Evolutionary conservation across 805 yeast species (phyloP).

Genomic region (Metschnikowia matae): DNA sequence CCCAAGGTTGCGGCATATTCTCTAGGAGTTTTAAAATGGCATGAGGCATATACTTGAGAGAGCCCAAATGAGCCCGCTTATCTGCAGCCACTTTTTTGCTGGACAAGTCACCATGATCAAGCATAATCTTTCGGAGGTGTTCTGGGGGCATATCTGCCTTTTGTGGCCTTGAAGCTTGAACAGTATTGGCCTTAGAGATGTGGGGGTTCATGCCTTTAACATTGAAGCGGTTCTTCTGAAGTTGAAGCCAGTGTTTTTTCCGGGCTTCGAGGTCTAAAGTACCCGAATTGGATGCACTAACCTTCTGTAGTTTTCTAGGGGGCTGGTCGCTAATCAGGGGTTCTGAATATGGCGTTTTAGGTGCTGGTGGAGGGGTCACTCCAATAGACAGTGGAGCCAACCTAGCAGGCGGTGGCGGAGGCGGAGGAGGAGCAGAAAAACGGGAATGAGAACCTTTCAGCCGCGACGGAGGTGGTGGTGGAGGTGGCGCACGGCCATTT

Average conservation of each 20-base stretch:
- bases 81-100: constrained; percentile 76
- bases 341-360: neutral
- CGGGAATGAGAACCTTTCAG: neutral
- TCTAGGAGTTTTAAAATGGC: constrained; percentile 85
- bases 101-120: constrained; percentile 81
- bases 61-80: constrained; percentile 82
- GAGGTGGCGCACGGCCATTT: constrained; percentile 11
- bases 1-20: constrained; percentile 99
- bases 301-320: constrained; percentile 11
- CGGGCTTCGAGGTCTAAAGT: constrained; percentile 36
- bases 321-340: constrained; percentile 6
- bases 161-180: constrained; percentile 40
- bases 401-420: constrained; percentile 14
- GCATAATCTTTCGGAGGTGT: constrained; percentile 79
- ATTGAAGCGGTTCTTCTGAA: constrained; percentile 57
- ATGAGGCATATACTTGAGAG: constrained; percentile 93
- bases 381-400: neutral
- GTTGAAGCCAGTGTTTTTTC: constrained; percentile 55
- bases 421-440: constrained; percentile 8
- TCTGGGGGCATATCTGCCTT: constrained; percentile 91
- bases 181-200: constrained; percentile 37
- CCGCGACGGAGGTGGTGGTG: constrained; percentile 35
- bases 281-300: neutral
- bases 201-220: neutral
- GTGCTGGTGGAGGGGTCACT: neutral